Evolutionary conservation across 2,329 filamentous ascomycete genomes (phyloP), one percentile per base, ranked within the genome.

Genomic region (Chrysoporthe cubensis): DNA sequence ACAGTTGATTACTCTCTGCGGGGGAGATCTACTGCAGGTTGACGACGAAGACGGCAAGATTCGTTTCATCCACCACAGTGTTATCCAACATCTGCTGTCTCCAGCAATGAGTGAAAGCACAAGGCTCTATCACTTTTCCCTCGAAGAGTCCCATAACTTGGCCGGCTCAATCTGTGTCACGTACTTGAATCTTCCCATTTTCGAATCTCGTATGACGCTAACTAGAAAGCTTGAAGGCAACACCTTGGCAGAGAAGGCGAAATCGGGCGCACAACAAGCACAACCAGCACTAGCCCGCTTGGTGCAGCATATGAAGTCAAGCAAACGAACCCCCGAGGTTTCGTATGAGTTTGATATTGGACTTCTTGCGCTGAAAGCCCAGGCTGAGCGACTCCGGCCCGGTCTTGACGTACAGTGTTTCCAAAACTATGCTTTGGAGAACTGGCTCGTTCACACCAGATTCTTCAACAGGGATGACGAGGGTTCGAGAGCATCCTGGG

Each of bases 41-140:
- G 66, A 68, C 42, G 66, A 68, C 18, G 62, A 68, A 50, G 66
- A 68, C 5, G 43, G 32, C 3, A 68, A 4, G 14, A 32, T 65
- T 8, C 66, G 57, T 5, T 65, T 65, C 37, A 68, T 68, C 1
- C 62, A 68, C n/a, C 62, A 68, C 34, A 68, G 66, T 34, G 66
- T 67, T 0, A 64, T 67, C 16, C 43, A 40, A 26, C 65, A 67
- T 43, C 26, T 67, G 1, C 60, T 64, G 4, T 34, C 37, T 5
- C 21, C 42, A 3, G 44, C 54, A 16, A 5, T 21, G 9, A 43
- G 26, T 18, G 8, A 18, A 44, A 37, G 5, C 0, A 67, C 65
- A 13, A 14, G 1, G 4, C 16, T 32, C n/a, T 67, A 67, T 48
- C 65, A 64, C 5, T 67, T 63, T 16, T 37, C 50, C 1, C 18